Evolutionary conservation across 208 protist species (phyloP).

Genomic region (Leishmania arabica): DNA sequence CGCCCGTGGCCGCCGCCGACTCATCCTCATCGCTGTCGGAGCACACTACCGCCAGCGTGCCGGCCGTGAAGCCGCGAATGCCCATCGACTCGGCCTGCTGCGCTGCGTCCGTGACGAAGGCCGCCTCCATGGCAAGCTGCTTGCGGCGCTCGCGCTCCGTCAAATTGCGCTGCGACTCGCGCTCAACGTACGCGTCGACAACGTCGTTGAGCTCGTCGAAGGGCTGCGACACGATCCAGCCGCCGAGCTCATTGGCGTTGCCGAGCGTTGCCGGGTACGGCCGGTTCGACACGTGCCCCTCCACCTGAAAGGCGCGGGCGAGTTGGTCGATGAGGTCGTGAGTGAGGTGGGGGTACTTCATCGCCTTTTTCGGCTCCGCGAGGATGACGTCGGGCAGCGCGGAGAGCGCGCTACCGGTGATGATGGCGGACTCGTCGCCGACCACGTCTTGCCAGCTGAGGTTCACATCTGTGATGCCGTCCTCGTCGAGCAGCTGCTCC

Average conservation of each 20-base stretch:
- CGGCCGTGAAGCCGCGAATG: constrained; percentile 72
- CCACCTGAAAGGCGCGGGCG: constrained; percentile 53
- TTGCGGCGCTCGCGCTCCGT: constrained; percentile 62
- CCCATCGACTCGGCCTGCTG: constrained; percentile 90
- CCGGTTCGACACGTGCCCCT: constrained; percentile 40
- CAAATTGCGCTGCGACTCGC: constrained; percentile 53
- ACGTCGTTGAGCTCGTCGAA: constrained; percentile 88
- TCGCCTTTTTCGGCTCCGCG: constrained; percentile 26
- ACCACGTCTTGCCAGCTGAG: constrained; percentile 47
- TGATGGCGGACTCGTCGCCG: constrained; percentile 28
- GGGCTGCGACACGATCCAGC: constrained; percentile 73
- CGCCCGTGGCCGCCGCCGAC: constrained; percentile 10
- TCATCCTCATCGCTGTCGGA: constrained; percentile 65
- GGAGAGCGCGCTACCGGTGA: constrained; percentile 39
- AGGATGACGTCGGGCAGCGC: constrained; percentile 51
- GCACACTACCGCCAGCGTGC: constrained; percentile 57
- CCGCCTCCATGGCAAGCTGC: constrained; percentile 57
- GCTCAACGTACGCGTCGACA: constrained; percentile 58
- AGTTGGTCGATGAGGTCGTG: constrained; percentile 88
- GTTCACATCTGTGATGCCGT: constrained; percentile 51
- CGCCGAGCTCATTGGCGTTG: constrained; percentile 73
- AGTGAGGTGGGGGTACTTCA: constrained; percentile 56
- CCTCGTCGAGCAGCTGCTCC: constrained; percentile 65
- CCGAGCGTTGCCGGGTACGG: constrained; percentile 60
- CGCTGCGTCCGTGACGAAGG: constrained; percentile 74